These are phyloP conservation scores for Clonostachys rosea DNA, from an alignment of 2,329 filamentous ascomycete genomes.

Conservation along the genomic window DNA sequence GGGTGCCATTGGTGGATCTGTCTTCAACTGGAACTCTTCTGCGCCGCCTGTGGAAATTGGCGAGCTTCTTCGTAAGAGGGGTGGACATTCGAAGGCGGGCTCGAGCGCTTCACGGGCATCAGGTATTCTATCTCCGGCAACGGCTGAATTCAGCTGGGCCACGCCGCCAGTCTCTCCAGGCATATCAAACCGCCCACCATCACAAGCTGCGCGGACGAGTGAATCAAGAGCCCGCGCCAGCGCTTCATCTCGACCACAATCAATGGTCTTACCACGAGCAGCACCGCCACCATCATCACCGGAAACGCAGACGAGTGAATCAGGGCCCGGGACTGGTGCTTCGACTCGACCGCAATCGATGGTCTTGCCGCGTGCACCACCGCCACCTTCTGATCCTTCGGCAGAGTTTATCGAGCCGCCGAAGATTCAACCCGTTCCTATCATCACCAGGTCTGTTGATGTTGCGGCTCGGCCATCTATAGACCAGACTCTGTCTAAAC, in stretches of 20 bases:
- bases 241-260: background rate
- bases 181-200: background rate
- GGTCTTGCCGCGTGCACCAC: background rate
- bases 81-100: slow-evolving; percentile 10
- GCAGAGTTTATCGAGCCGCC: too few species aligned
- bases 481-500: too few species aligned
- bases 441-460: too few species aligned
- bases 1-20: slow-evolving; percentile 35
- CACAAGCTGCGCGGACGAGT: slow-evolving; percentile 2
- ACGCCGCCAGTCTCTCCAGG: slow-evolving; percentile 5
- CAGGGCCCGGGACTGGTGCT: too few species aligned
- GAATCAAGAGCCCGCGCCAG: slow-evolving; percentile 2
- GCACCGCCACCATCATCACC: background rate
- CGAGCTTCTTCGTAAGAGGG: slow-evolving; percentile 21
- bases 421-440: too few species aligned
- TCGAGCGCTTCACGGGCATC: slow-evolving; percentile 15
- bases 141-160: slow-evolving; percentile 23
- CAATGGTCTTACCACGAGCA: background rate
- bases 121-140: slow-evolving; percentile 12
- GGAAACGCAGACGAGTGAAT: background rate
- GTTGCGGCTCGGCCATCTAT: too few species aligned
- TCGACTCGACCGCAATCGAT: slow-evolving; percentile 8
- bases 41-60: slow-evolving; percentile 43
- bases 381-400: too few species aligned
- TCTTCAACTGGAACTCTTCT: slow-evolving; percentile 59